Evolutionary conservation across 179 eudicot genomes (phyloP), one percentile per base, ranked within the genome.

Genomic region (Sideroxylon spinosum): DNA sequence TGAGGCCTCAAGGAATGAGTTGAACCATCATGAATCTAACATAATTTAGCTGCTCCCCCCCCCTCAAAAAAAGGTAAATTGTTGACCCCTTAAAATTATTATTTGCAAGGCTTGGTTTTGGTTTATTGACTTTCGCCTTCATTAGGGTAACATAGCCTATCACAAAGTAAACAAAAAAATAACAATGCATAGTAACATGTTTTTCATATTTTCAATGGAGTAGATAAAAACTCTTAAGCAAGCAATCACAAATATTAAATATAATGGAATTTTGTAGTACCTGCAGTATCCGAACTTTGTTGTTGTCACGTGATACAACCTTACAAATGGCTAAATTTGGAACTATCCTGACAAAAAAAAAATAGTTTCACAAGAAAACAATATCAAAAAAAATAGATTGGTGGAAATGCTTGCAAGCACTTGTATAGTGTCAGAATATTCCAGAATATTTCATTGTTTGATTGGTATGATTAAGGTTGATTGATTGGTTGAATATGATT

Each of bases 271-370:
- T 66, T 52, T 32, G 8, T 71, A 62, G 49, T 88, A 95, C 98
- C 99, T 95, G 99, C 75, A 91, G 84, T 77, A 95, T 88, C 68
- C 98, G 94, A 83, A 95, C 99, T 91, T 87, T 93, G 84, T 95
- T 95, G 84, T 92, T 95, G 78, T 95, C 97, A 71, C 98, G 88
- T 17, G 86, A 88, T 82, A 95, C 82, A 80, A 95, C 81, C 86
- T 92, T 95, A 82, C 99, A 90, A 85, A 95, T 95, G 49, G 99
- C 99, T 85, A 95, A 87, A 83, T 95, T 93, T 71, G 99, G 99
- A 82, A 95, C 98, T 80, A 95, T 84, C 87, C 99, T 95, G 98
- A 82, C 1, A 32, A 32, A 32, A 32, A 32, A 32, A 37, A 37
- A 77, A 7, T 46, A 72, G 46, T 55, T 82, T 12, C 14, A 65